Percentiles rank a stretch among this genome's conserved stretches.
These are phyloP conservation scores for Panaeolus cyanescens DNA, from an alignment of 768 basidiomycete species.

Conservation along the genomic window DNA sequence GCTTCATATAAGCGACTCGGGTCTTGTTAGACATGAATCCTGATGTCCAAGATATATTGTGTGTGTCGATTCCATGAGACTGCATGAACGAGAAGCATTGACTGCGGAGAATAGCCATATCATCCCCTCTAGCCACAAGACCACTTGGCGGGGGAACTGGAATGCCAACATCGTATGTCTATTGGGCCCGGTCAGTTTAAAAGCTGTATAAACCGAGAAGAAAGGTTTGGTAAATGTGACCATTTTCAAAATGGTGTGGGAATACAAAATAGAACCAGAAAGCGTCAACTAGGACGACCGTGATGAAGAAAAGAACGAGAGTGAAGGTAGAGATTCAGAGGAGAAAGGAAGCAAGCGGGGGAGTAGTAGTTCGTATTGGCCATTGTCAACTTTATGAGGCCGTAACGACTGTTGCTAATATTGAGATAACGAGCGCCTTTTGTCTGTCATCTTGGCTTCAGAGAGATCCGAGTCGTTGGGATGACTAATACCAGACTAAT, in stretches of 20 bases:
- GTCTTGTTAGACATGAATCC: slow-evolving; percentile 16
- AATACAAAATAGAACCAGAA: slow-evolving; percentile 4
- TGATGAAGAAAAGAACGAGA: not conserved
- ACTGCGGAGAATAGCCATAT: not conserved
- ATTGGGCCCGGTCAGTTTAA: not conserved
- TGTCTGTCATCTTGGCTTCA: not conserved
- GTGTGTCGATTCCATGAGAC: slow-evolving; percentile 13
- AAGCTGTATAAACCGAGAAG: slow-evolving; percentile 9
- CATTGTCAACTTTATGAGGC: not conserved
- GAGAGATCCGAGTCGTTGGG: not conserved
- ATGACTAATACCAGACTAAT: too few relatives aligned
- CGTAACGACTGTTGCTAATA: not conserved
- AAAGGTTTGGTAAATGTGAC: slow-evolving; percentile 24
- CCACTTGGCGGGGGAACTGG: slow-evolving; percentile 15
- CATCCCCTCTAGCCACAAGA: slow-evolving; percentile 5
- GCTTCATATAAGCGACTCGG: slow-evolving; percentile 25
- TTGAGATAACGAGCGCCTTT: not conserved
- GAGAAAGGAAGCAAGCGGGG: slow-evolving; percentile 5
- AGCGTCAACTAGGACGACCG: not conserved
- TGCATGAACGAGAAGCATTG: slow-evolving; percentile 14
- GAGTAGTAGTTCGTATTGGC: not conserved
- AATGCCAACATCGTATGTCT: slow-evolving; percentile 24
- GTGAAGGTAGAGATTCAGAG: slow-evolving; percentile 8
- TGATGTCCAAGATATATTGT: slow-evolving; percentile 15
- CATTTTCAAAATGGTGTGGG: slow-evolving; percentile 28